These are phyloP conservation scores for Salix suchowensis DNA, from an alignment of 345 rosid genomes.

Conservation along the genomic window DNA sequence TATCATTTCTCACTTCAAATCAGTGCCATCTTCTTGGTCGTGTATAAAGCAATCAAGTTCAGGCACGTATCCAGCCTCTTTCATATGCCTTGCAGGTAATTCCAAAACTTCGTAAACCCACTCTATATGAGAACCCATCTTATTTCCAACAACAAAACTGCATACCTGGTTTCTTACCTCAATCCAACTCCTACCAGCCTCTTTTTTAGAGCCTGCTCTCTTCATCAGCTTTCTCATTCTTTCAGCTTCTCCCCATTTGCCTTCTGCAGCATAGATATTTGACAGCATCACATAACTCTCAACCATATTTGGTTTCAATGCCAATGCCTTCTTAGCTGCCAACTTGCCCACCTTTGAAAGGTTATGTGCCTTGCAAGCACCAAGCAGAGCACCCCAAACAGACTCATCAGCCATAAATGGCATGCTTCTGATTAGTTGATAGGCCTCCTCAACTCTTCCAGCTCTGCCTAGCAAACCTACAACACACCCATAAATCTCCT, in stretches of 20 bases:
- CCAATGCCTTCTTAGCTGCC: conserved; percentile 59
- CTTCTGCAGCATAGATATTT: conserved; percentile 72
- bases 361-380: conserved; percentile 71
- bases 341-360: conserved; percentile 49
- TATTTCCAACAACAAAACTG: conserved; percentile 58
- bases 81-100: conserved; percentile 47
- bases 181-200: conserved; percentile 84
- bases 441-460: conserved; percentile 81
- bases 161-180: conserved; percentile 53
- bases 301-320: conserved; percentile 54
- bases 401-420: conserved; percentile 71
- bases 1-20: conserved; percentile 6
- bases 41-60: conserved; percentile 38
- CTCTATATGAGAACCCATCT: conserved; percentile 33
- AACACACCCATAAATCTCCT: conserved; percentile 71
- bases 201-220: conserved; percentile 58
- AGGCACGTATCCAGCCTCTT: conserved; percentile 50
- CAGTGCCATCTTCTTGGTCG: conserved; percentile 43
- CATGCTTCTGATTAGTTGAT: conserved; percentile 59
- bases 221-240: conserved; percentile 60
- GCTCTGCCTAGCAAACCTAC: conserved; percentile 89
- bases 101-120: conserved; percentile 43
- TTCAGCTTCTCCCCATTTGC: conserved; percentile 68
- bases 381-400: conserved; percentile 81
- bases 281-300: conserved; percentile 71